Evolutionary conservation across 352 stramenopile species (phyloP).

Genomic region (Phytophthora sp.): DNA sequence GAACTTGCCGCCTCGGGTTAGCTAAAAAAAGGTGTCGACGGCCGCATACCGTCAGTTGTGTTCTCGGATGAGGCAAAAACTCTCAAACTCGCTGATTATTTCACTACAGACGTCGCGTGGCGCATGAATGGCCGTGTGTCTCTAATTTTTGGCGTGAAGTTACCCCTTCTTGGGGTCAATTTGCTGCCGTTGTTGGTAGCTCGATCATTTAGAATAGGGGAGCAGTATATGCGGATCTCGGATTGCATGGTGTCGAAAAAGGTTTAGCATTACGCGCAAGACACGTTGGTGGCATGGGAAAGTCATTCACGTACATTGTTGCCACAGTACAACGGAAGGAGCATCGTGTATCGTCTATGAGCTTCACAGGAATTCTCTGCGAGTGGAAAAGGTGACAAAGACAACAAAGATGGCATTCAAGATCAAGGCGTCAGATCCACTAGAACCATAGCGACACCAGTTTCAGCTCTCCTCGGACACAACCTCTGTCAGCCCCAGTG

Average conservation of each 20-base stretch:
- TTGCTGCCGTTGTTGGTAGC: constrained; percentile 27
- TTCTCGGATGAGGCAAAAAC: constrained; percentile 32
- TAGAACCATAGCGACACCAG: not conserved
- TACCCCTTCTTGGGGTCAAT: constrained; percentile 36
- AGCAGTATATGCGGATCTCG: not conserved
- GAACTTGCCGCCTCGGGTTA: constrained; percentile 14
- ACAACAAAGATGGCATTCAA: no score
- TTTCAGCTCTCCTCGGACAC: no score
- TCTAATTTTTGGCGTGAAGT: constrained; percentile 25
- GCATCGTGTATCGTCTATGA: not conserved
- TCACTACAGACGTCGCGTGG: constrained; percentile 25
- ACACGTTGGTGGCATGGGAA: constrained; percentile 36
- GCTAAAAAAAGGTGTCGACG: constrained; percentile 23
- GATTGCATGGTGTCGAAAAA: constrained; percentile 26
- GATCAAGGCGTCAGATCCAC: no score
- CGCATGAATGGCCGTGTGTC: constrained; percentile 39
- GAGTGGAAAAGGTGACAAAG: no score
- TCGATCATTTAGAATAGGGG: constrained; percentile 14
- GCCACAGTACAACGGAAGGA: not conserved
- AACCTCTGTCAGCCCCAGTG: no score
- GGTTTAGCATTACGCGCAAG: constrained; percentile 24
- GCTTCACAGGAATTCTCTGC: not conserved
- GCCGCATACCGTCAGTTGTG: constrained; percentile 26
- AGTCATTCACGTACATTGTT: constrained; percentile 6
- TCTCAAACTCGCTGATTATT: constrained; percentile 21